Evolutionary conservation across 75 land plant species (phyloP), one percentile per base, ranked within the genome.

Genomic region (Pinus taeda): DNA sequence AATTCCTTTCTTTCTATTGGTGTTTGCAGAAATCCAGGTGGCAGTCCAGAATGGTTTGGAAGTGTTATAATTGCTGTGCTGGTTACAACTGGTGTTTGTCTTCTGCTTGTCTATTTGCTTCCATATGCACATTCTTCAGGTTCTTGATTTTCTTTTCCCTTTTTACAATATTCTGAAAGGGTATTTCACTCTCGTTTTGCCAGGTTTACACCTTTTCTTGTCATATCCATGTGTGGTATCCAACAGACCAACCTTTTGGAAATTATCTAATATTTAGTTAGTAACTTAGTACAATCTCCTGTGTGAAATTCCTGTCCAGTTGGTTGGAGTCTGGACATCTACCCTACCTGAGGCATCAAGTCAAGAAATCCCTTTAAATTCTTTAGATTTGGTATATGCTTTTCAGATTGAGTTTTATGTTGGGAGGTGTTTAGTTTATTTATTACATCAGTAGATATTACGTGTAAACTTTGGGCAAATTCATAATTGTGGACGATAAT

Each of bases 11-110:
- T 57, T 21, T 14, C 21, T 33, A 7, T 36, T 76, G 73, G 20
- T 36, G 17, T 18, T 39, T 33, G 18, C 90, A 97, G 99, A 85
- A 89, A 91, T 76, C 99, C 99, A 59, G 99, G 99, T 59, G 62
- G 74, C 61, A 78, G 74, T 65, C 97, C 33, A 33, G 33, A 33
- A 33, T 33, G 33, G 33, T 2, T 33, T 33, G 33, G 33, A 33
- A 1, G 33, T 2, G 33, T 33, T 33, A 33, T 33, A 33, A 33
- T 33, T 33, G 33, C 33, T 33, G 33, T 33, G 33, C 33, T 33
- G 33, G 33, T 33, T 33, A 2, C 33, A 33, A 2, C 33, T 33
- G 33, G 1, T 33, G 33, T 33, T 1, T 33, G 33, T 33, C 2
- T 33, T 33, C 33, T 33, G 33, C 33, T 33, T 33, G 33, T 33